Conservation (phyloP, 2,329 filamentous ascomycete species). For the Claviceps sp. region DNA sequence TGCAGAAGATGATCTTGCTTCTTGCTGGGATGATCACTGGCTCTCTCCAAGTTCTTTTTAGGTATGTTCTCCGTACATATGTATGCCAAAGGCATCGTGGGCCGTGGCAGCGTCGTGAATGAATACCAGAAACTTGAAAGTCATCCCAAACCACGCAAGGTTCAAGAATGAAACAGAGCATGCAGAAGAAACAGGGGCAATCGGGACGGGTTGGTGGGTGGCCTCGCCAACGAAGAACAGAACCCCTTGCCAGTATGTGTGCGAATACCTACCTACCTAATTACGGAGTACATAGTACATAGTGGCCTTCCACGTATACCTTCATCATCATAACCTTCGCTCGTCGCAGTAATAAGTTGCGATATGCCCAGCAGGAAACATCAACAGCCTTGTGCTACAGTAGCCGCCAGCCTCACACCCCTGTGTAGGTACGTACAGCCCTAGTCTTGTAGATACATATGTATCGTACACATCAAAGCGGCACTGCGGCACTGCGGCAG, state of each 20-base stretch:
- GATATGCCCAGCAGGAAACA: background rate
- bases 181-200: background rate
- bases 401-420: too few species aligned
- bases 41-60: background rate
- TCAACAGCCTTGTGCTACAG: background rate
- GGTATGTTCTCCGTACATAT: too few species aligned
- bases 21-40: background rate
- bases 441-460: too few species aligned
- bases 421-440: too few species aligned
- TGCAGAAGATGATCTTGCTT: background rate
- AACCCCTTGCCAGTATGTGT: background rate
- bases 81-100: background rate
- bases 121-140: background rate
- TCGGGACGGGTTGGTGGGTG: background rate
- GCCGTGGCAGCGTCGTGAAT: background rate
- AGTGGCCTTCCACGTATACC: too few species aligned
- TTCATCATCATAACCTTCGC: too few species aligned
- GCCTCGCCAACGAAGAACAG: background rate
- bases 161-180: background rate
- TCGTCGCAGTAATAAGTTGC: background rate
- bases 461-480: too few species aligned
- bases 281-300: too few species aligned
- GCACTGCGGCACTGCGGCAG: background rate
- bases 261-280: background rate
- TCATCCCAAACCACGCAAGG: background rate